These are phyloP conservation scores for Thelonectria discophora DNA, from an alignment of 2,329 filamentous ascomycete genomes.

Conservation along the genomic window DNA sequence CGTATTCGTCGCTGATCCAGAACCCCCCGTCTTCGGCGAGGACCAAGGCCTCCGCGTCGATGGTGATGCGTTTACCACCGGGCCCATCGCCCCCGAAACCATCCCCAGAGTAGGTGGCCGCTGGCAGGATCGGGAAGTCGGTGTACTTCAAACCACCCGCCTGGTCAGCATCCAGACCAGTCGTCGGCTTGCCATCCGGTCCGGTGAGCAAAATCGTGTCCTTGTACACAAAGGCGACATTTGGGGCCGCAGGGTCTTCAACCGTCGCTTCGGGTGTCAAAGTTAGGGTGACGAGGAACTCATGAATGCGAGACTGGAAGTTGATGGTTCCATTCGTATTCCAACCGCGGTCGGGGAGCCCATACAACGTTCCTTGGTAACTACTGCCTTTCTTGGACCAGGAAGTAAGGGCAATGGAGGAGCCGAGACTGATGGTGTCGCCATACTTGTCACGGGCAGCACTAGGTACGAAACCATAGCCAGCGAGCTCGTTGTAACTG, in stretches of 20 bases:
- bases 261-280: conserved; percentile 61
- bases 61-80: conserved; percentile 65
- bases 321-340: conserved; percentile 77
- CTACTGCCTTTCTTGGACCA: conserved; percentile 64
- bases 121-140: conserved; percentile 69
- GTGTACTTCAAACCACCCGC: conserved; percentile 62
- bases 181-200: conserved; percentile 68
- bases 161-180: conserved; percentile 69
- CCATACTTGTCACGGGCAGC: conserved; percentile 72
- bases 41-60: conserved; percentile 74
- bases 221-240: conserved; percentile 69
- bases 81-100: conserved; percentile 70
- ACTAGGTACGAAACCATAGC: conserved; percentile 69
- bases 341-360: conserved; percentile 75
- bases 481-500: conserved; percentile 72
- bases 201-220: conserved; percentile 72
- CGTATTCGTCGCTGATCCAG: conserved; percentile 77
- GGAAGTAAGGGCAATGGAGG: conserved; percentile 67
- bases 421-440: conserved; percentile 75
- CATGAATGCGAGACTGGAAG: conserved; percentile 73
- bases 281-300: conserved; percentile 68
- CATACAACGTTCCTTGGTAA: conserved; percentile 71
- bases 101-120: conserved; percentile 70
- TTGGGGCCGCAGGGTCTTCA: conserved; percentile 63
- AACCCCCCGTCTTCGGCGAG: conserved; percentile 68